phyloP scores from a whole-genome alignment of 352 stramenopile species.

The Pythium angustatum region DNA sequence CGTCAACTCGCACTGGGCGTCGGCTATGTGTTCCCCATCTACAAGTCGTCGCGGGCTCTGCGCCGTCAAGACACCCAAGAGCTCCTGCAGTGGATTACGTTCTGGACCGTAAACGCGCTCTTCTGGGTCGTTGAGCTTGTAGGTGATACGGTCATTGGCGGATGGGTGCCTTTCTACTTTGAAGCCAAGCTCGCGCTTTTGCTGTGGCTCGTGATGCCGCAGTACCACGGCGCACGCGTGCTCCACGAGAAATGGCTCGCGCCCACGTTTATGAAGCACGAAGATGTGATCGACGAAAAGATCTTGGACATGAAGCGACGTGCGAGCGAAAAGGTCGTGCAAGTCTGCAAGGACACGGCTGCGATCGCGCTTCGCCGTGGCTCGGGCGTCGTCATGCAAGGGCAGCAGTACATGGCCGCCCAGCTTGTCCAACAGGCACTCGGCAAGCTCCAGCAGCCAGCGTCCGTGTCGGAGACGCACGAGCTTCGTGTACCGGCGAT shows the following conservation, averaged over 20 bases:
- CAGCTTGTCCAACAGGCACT: constrained; percentile 72
- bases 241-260: constrained; percentile 61
- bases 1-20: constrained; percentile 57
- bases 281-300: constrained; percentile 56
- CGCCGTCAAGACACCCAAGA: constrained; percentile 46
- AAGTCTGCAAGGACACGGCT: constrained; percentile 67
- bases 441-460: constrained; percentile 19
- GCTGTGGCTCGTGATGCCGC: constrained; percentile 68
- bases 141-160: constrained; percentile 52
- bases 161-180: constrained; percentile 72
- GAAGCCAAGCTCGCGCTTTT: constrained; percentile 71
- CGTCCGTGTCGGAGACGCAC: constrained; percentile 5
- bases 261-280: constrained; percentile 68
- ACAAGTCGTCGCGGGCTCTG: constrained; percentile 55
- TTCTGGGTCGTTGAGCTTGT: constrained; percentile 64
- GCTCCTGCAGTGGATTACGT: constrained; percentile 63
- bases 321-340: constrained; percentile 64
- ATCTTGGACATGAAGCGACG: constrained; percentile 61
- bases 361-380: constrained; percentile 56
- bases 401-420: constrained; percentile 61
- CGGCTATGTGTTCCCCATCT: constrained; percentile 64
- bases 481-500: constrained; percentile 27
- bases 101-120: constrained; percentile 64
- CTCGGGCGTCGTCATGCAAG: constrained; percentile 60
- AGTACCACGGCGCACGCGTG: constrained; percentile 49